Percentiles rank a stretch among this genome's conserved stretches.
Evolutionary conservation across 164 flowering plant species (phyloP).

Genomic region (Aristolochia fimbriata): DNA sequence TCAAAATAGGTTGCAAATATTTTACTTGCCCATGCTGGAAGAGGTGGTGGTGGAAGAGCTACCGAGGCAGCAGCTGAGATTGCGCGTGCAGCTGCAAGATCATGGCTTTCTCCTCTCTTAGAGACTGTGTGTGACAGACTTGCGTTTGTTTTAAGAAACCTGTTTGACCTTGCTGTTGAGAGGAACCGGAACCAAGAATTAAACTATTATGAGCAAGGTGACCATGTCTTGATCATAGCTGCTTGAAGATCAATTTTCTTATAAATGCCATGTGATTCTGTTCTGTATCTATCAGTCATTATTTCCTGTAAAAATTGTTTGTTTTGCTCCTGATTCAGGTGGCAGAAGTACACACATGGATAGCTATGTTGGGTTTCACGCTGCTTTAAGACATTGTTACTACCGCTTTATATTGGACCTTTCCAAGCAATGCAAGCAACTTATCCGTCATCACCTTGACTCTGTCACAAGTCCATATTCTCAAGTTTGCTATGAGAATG

Average conservation of each 20-base stretch:
- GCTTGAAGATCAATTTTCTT: not conserved
- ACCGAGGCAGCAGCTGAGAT: conserved; percentile 93
- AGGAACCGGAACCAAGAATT: conserved; percentile 42
- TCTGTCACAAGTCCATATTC: conserved; percentile 97
- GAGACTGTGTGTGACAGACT: conserved; percentile 95
- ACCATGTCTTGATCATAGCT: not conserved
- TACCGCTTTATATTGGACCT: conserved; percentile 62
- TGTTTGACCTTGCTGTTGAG: conserved; percentile 85
- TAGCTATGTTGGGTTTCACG: conserved; percentile 89
- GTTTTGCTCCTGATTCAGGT: conserved; percentile 27
- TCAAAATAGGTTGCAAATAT: conserved; percentile 83
- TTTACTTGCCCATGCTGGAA: conserved; percentile 93
- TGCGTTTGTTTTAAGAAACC: conserved; percentile 77
- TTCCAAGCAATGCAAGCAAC: conserved; percentile 82
- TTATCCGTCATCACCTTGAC: conserved; percentile 88
- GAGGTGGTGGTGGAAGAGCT: conserved; percentile 69
- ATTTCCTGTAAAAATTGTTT: not conserved
- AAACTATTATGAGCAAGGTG: conserved; percentile 37
- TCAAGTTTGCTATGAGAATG: conserved; percentile 64
- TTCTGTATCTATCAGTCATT: not conserved
- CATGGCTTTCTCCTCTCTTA: conserved; percentile 95
- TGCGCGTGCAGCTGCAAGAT: conserved; percentile 88
- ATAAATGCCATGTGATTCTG: no score
- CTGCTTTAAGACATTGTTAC: conserved; percentile 73
- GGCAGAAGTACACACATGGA: conserved; percentile 58